Evolutionary conservation across 2,329 filamentous ascomycete genomes (phyloP).

Genomic region (Penicillium sp.): DNA sequence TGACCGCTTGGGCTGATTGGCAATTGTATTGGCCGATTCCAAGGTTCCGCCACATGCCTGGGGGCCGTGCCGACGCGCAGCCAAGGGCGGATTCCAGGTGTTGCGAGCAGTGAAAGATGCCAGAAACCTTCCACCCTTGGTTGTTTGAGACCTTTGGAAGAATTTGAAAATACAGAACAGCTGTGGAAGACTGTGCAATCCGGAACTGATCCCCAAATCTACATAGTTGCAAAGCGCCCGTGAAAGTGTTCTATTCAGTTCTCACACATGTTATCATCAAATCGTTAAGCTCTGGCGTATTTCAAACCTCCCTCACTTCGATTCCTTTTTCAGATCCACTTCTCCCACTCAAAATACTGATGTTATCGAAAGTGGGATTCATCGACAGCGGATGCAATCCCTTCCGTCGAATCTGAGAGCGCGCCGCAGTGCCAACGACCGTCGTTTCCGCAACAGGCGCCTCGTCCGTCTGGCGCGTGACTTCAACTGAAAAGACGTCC

Average conservation of each 20-base stretch:
- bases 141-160: too few species aligned
- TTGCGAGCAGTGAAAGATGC: too few species aligned
- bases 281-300: background rate
- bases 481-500: conserved; percentile 23
- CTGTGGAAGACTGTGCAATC: too few species aligned
- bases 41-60: too few species aligned
- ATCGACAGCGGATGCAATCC: conserved; percentile 24
- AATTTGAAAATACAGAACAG: too few species aligned
- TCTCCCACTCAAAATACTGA: conserved; percentile 13
- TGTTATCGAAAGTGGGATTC: conserved; percentile 17
- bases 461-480: background rate
- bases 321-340: conserved; percentile 5
- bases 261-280: background rate
- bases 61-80: too few species aligned
- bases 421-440: conserved; percentile 3
- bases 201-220: too few species aligned
- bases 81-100: too few species aligned
- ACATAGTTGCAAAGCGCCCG: background rate
- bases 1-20: too few species aligned
- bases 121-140: too few species aligned
- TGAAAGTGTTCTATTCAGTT: background rate
- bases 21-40: too few species aligned
- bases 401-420: conserved; percentile 17
- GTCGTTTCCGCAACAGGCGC: background rate
- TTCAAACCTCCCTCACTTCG: background rate